Base-by-base conservation (phyloP, 345 rosid species). In the Populus deltoides region DNA sequence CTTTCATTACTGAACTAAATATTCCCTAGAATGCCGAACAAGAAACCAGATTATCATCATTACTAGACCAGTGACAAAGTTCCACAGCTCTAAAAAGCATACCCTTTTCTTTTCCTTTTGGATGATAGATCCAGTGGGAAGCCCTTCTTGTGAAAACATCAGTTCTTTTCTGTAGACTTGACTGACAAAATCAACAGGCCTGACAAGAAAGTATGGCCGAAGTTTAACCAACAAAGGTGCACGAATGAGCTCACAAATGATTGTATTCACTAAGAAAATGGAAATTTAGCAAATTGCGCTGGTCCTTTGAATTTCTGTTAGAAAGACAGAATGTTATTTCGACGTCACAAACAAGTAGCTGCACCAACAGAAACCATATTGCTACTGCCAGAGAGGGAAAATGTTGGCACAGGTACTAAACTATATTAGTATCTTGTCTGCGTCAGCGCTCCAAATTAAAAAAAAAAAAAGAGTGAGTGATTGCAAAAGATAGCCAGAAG, bases 61-160 rank as follows among this genome's bases (percentile, higher is more conserved):
- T 8, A 53, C 63, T 33, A 45, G 55, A n/a, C 33, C 62, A 29
- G 4, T 6, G 25, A 35, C 38, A 59, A 12, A 81, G 68, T 73
- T 73, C 45, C 43, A 18, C 9, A 45, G n/a, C 22, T 31, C 15
- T 9, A 18, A 29, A n/a, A 29, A 36, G 62, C 16, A 51, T 80
- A 89, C 97, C 92, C 90, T 93, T 83, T 89, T 93, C 87, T 95
- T 93, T 83, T 95, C 96, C 83, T 87, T 92, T 27, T 80, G 92
- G 73, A 79, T 74, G 36, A 78, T 33, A 17, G 78, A 57, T 69
- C 75, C 84, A 35, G 86, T 77, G 74, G 77, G 59, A 45, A 51
- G 79, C 73, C 81, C 89, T 66, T 86, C 92, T 7, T 75, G 84
- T 79, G 82, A 79, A 83, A 68, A 77, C 49, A 78, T 74, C 5